Base-by-base conservation (phyloP, 176 grass and related monocot species). In the Phoenix roebelenii region DNA sequence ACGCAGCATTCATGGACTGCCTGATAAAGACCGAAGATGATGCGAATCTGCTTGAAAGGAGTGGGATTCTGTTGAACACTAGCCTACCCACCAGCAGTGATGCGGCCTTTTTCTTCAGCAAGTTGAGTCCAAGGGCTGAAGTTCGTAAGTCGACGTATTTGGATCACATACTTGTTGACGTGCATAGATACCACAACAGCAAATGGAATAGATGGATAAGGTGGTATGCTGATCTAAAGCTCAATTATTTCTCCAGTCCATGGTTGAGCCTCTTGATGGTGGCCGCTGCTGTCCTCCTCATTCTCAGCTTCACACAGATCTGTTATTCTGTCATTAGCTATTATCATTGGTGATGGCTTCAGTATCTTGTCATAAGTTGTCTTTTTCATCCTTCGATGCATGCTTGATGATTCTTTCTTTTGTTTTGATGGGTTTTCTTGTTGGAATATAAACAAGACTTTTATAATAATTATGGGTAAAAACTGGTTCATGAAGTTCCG, bases 241-340 rank as follows among this genome's bases (percentile, higher is more conserved):
- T 80, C 49, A 68, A 81, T 50, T 86, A 77, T 64, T 86, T 77
- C 68, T 68, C 77, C n/a, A 76, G 72, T 32, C 77, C 72, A 22
- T 85, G 77, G 82, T 68, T 85, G 3, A 68, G 73, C 18, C 22
- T 85, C 28, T 80, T 77, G 0, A 72, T 80, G 3, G 55, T 35
- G 12, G 82, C 49, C 0, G 82, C 82, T 0, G 60, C 18, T 6
- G 55, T 69, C 4, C 59, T 85, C 15, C 64, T 84, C 63, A 35
- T 79, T 17, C 65, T 75, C 29, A 71, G 5, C 28, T 30, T 30
- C 5, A 30, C 4, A 30, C 28, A 30, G 3, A 5, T 3, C 28
- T 30, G 4, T 5, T 30, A 30, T 30, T 30, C 28, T 30, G 5
- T 3, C 28, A 1, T 30, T 5, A 5, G 5, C 28, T 30, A 30